Percentiles rank a stretch among this genome's conserved stretches.
These are phyloP conservation scores for Radiomyces spectabilis DNA, from an alignment of 192 early-diverging fungal species.

Conservation along the genomic window DNA sequence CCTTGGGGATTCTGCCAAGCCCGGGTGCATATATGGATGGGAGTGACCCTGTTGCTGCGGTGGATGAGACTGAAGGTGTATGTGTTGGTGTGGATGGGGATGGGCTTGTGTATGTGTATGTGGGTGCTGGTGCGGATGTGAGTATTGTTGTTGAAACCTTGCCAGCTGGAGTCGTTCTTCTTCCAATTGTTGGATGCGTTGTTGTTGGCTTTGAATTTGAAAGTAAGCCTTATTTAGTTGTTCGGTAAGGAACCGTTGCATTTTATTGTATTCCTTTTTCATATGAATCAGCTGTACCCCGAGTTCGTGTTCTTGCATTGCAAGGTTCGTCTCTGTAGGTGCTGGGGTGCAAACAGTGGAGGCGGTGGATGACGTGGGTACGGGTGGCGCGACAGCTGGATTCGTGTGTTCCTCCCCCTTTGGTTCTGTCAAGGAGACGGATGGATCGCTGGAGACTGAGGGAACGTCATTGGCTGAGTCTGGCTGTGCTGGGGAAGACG, in stretches of 20 bases:
- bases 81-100: not conserved
- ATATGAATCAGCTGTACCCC: slow-evolving; percentile 1
- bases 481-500: not conserved
- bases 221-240: not conserved
- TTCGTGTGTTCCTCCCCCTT: too few relatives aligned
- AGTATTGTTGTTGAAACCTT: not conserved
- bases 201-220: slow-evolving; percentile 7
- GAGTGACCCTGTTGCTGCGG: too few relatives aligned
- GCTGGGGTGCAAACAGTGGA: too few relatives aligned
- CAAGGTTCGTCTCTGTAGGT: not conserved
- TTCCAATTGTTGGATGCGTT: not conserved
- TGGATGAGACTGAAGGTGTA: too few relatives aligned
- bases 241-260: not conserved
- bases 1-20: too few relatives aligned
- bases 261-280: slow-evolving; percentile 4
- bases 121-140: not conserved
- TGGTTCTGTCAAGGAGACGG: too few relatives aligned
- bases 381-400: too few relatives aligned
- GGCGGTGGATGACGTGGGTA: too few relatives aligned
- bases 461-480: too few relatives aligned
- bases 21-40: too few relatives aligned
- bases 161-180: not conserved
- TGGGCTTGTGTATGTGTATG: not conserved
- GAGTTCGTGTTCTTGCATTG: too few relatives aligned
- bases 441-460: too few relatives aligned